phyloP scores from a whole-genome alignment of 306 rosid genomes.

The Fragaria iinumae region DNA sequence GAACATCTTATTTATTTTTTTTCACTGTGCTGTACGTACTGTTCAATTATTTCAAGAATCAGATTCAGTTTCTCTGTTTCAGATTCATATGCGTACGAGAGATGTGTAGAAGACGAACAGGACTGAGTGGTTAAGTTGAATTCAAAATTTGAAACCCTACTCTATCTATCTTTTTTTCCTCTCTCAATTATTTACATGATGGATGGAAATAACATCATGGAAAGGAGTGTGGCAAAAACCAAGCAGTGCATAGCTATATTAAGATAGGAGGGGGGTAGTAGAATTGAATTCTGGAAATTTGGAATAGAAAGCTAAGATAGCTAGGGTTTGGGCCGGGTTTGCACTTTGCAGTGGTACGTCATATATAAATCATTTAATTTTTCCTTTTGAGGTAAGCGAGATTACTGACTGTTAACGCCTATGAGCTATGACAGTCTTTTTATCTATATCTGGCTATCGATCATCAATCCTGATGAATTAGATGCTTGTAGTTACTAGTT shows the following conservation, averaged over 20 bases:
- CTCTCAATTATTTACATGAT: neutral
- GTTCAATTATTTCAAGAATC: constrained; percentile 4
- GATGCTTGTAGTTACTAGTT: neutral
- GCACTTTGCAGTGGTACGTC: constrained; percentile 20
- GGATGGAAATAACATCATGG: constrained; percentile 15
- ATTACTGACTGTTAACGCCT: constrained; percentile 34
- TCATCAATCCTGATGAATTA: neutral
- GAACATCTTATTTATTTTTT: neutral
- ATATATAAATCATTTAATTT: constrained; percentile 13
- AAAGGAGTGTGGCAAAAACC: constrained; percentile 28
- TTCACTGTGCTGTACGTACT: constrained; percentile 36
- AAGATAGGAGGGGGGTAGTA: too few relatives aligned
- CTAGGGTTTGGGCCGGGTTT: neutral
- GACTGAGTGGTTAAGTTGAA: neutral
- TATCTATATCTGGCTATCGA: constrained; percentile 34
- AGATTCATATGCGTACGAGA: neutral
- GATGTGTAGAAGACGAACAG: too few relatives aligned
- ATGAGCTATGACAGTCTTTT: constrained; percentile 9
- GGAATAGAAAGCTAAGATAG: neutral
- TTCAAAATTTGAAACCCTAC: constrained; percentile 1
- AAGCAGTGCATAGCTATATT: neutral
- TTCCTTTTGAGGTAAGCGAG: constrained; percentile 25
- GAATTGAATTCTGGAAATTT: neutral
- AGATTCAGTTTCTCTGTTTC: constrained; percentile 1
- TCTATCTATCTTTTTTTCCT: neutral